Percentiles rank a stretch among this genome's conserved stretches.
phyloP scores from a whole-genome alignment of 148 eudicot species.

The Spergularia bocconei region DNA sequence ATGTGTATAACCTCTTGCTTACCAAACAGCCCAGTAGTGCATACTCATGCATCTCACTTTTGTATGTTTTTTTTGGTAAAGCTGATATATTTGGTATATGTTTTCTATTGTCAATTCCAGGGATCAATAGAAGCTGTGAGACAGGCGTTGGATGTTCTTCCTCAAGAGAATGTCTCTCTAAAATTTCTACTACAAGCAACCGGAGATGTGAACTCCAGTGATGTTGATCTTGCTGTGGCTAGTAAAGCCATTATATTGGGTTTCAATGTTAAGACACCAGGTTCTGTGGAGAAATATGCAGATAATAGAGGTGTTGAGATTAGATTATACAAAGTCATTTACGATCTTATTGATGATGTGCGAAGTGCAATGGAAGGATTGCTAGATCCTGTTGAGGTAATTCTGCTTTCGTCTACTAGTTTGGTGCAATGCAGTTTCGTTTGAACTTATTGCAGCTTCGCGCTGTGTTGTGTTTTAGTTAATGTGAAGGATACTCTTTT shows the following conservation, averaged over 20 bases:
- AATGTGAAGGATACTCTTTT: background rate
- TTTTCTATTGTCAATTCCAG: conserved; percentile 35
- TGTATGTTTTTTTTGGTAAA: background rate
- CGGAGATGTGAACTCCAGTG: conserved; percentile 86
- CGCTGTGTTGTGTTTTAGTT: background rate
- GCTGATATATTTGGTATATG: background rate
- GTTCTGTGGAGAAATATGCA: conserved; percentile 77
- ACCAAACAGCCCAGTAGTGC: background rate
- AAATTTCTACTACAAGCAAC: conserved; percentile 88
- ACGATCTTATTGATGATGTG: conserved; percentile 91
- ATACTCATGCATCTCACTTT: conserved; percentile 1
- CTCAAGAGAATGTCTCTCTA: conserved; percentile 78
- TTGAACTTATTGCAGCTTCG: background rate
- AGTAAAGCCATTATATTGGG: conserved; percentile 80
- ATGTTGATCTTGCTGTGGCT: conserved; percentile 93
- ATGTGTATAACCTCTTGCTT: too few relatives aligned
- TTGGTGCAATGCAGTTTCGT: background rate
- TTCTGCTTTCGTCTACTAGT: conserved; percentile 18
- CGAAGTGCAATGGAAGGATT: conserved; percentile 98
- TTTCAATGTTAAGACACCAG: conserved; percentile 83
- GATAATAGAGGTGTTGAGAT: conserved; percentile 77
- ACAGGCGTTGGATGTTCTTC: conserved; percentile 89
- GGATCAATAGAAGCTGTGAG: conserved; percentile 90
- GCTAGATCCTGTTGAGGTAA: conserved; percentile 87
- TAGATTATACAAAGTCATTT: conserved; percentile 77